These are phyloP conservation scores for Vitis riparia DNA, from an alignment of 164 flowering plant genomes.

Conservation along the genomic window DNA sequence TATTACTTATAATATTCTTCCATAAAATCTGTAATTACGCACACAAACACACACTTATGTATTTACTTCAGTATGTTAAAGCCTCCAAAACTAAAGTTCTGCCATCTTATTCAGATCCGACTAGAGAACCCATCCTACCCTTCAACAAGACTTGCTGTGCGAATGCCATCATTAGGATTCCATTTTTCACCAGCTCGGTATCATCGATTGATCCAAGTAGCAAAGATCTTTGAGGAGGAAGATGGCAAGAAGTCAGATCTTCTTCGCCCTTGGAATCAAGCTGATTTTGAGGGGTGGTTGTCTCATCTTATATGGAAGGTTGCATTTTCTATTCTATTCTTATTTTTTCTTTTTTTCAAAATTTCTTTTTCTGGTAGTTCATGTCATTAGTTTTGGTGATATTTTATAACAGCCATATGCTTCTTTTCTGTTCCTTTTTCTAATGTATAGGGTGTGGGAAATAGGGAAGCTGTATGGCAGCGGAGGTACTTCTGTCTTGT, in stretches of 20 bases:
- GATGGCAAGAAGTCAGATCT: conserved; percentile 40
- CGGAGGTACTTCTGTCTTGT: conserved; percentile 79
- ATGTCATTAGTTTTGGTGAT: background rate
- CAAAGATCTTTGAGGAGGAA: conserved; percentile 71
- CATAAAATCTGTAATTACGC: background rate
- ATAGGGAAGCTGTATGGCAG: conserved; percentile 95
- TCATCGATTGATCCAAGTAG: conserved; percentile 88
- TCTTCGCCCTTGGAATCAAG: conserved; percentile 73
- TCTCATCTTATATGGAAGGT: conserved; percentile 88
- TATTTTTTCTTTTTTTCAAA: background rate
- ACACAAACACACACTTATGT: background rate
- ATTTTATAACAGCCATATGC: background rate
- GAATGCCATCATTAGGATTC: conserved; percentile 80
- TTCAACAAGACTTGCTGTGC: conserved; percentile 77
- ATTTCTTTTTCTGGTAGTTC: background rate
- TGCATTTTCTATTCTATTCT: background rate
- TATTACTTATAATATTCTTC: conserved; percentile 19
- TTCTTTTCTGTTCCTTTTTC: conserved; percentile 7
- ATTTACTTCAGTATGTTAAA: background rate
- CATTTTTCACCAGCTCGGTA: conserved; percentile 98
- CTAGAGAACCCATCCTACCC: conserved; percentile 64
- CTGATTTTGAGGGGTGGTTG: conserved; percentile 97
- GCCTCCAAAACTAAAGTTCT: conserved; percentile 3
- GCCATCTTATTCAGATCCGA: conserved; percentile 51
- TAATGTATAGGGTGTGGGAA: conserved; percentile 80